Evolutionary conservation across 805 yeast species (phyloP), one percentile per base, ranked within the genome.

Genomic region (Saccharomycopsis amapae): DNA sequence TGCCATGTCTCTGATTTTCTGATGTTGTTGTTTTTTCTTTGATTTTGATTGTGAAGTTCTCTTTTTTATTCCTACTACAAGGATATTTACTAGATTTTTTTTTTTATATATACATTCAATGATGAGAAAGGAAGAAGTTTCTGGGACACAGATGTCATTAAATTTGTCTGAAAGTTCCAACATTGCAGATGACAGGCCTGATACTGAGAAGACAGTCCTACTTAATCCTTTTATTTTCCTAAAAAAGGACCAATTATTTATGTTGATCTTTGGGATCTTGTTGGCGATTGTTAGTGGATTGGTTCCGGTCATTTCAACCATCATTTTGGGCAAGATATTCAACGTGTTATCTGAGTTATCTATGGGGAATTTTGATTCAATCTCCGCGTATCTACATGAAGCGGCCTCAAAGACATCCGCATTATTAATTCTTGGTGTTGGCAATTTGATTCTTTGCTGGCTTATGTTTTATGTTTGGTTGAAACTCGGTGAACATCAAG

Each of bases 401-500:
- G 56, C 75, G 15, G 61, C 66, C 32, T 55, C 67, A 4, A 54
- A 66, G 17, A 57, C 72, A 2, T 62, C 64, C 69, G 64, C 66
- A 34, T 56, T 78, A 9, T 54, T 72, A 35, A 62, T 69, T 0
- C 54, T 76, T 2, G 84, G 79, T 26, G 65, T 67, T 1, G 76
- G 71, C 1, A 58, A 71, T 10, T 56, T 72, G 5, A 54, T 73
- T 0, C 49, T 68, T 3, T 61, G 66, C 38, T 79, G 87, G 81
- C 36, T 69, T 0, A 76, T 81, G 3, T 69, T 83, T 5, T 57
- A 71, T 1, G 55, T 68, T 0, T 88, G 94, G 85, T 73, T 79
- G 72, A 55, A 63, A 5, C 65, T 83, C 38, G 96, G 95, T 5
- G 95, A 85, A 60, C 62, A 66, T 10, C 87, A 82, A 52, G 85